Conservation (phyloP, 148 eudicot species). For the Chenopodium quinoa region DNA sequence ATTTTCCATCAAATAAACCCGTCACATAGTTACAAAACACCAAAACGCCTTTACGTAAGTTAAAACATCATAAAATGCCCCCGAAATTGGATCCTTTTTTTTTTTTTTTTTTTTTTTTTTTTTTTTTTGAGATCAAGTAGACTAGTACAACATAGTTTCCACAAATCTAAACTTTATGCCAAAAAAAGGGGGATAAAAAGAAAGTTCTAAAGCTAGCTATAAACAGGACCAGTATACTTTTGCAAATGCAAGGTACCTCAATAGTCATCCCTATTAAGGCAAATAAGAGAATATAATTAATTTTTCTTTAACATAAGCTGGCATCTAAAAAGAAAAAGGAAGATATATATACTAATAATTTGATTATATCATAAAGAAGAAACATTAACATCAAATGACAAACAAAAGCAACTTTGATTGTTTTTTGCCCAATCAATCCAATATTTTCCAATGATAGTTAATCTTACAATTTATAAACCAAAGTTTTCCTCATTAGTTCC, state of each 20-base stretch:
- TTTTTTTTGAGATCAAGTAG: no score
- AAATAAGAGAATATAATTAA: constrained; percentile 11
- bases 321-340: constrained; percentile 10
- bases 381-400: constrained; percentile 25
- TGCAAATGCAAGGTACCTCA: constrained; percentile 27
- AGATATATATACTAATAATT: neutral
- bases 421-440: constrained; percentile 12
- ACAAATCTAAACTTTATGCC: neutral
- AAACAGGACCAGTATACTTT: constrained; percentile 16
- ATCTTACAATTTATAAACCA: constrained; percentile 11
- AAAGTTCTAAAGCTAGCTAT: neutral
- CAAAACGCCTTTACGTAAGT: neutral
- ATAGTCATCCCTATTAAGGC: constrained; percentile 11
- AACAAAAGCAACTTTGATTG: constrained; percentile 16
- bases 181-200: neutral
- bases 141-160: neutral
- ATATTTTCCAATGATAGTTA: constrained; percentile 22
- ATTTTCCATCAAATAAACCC: no score
- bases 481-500: constrained; percentile 21
- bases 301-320: constrained; percentile 17
- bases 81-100: no score
- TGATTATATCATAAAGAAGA: constrained; percentile 10
- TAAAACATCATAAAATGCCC: neutral
- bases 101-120: no score
- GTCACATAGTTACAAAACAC: no score